Evolutionary conservation across 805 yeast species (phyloP), one percentile per base, ranked within the genome.

Genomic region (Starmerella asiatica): DNA sequence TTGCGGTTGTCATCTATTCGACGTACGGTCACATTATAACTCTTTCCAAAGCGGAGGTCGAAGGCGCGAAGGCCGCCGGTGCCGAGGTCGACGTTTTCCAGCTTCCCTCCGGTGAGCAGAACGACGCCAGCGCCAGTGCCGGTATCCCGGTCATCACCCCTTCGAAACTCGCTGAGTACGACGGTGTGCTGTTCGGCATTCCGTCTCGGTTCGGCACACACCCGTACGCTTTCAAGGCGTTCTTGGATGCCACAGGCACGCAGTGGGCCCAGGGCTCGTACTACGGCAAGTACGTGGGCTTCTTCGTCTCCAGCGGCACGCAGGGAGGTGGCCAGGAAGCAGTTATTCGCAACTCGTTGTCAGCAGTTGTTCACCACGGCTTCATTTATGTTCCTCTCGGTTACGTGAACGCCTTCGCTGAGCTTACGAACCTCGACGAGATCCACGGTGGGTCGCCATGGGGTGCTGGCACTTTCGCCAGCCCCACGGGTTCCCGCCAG

Each of bases 391-490:
- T 83, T 43, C 94, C 94, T 46, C 68, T 82, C 52, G 94, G 94
- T 53, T 81, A 74, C 67, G 74, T 69, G 38, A 68, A 66, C 30
- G 73, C 75, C 56, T 68, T 71, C 36, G 69, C 70, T 43, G 58
- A 75, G 51, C 56, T 69, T 36, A 51, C 71, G 48, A 69, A 69
- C 58, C 55, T 78, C 42, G 68, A 66, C 17, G 86, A 77, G 63
- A 67, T 70, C 41, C 86, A 78, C 56, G 93, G 93, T 53, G 78
- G 79, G 52, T 73, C 86, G 40, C 72, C 93, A 38, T 83, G 84
- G 79, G 93, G 93, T 61, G 84, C 93, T 32, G 91, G 88, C 56
- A 65, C 81, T 42, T 67, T 70, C 49, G 83, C 93, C 27, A 88
- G 79, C 48, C 63, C 73, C 19, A 84, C 78, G 55, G 93, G 93